Evolutionary conservation across 2,329 filamentous ascomycete genomes (phyloP), one percentile per base, ranked within the genome.

Genomic region (Sporothrix dimorphospora): DNA sequence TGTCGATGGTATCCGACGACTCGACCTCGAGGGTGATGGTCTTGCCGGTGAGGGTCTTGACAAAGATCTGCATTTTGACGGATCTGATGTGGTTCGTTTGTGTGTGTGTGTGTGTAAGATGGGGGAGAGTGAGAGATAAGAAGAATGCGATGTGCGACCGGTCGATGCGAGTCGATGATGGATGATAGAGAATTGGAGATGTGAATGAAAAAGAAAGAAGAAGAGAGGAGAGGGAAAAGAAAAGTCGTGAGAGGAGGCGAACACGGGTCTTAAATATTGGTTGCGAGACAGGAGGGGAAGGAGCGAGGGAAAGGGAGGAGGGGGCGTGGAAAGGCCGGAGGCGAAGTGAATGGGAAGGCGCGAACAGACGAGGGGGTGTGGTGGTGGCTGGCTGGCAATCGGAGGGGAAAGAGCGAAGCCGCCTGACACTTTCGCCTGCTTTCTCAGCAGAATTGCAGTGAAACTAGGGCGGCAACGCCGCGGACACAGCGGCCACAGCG

Each of bases 21-120:
- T 97, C 91, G 30, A 94, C 91, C 83, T 94, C 92, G 42, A 94
- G 84, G 40, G 92, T 94, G 81, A 94, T 94, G 73, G 92, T 95
- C 87, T 94, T 95, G 79, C 94, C 94, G 83, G 94, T 97, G 79
- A 97, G 89, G 78, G 94, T 97, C 91, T 97, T 97, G 80, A 97
- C 94, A 84, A 97, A 98, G 88, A 98, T 97, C 89, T 97, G 94
- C 94, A 97, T 97, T 34, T 83, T 73, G 78, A 72, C 63, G 69
- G 67, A 53, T 67, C 38, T 69, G 75, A 77, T 90, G 70, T 45
- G 55, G 68, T 1, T 40, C 1, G 70, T 76, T 74, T 74, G 76
- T 74, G 67, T 75, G 40, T 40, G 49, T 47, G 42, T 19, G 38
- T 4, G 11, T 4, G 24, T 2, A 19, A 53, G 53, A 34, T 27